A percentile compares a stretch with the other conserved stretches of the same genome.
Conservation (phyloP, 306 rosid species). For the Rosa persica region DNA sequence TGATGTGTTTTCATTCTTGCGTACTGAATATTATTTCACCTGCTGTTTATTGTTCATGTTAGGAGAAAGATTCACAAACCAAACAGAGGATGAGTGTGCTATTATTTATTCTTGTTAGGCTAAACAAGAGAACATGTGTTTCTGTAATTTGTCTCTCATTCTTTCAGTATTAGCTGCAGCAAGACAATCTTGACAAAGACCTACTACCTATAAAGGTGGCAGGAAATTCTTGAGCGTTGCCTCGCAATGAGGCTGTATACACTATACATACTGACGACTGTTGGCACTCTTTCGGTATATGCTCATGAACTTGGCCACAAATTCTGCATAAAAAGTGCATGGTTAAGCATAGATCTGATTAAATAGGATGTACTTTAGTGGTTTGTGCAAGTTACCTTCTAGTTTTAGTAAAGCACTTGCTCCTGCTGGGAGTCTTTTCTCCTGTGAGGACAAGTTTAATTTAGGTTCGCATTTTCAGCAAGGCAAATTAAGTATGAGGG, state of each 20-base stretch:
- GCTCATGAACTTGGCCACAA: conserved; percentile 89
- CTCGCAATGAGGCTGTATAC: not conserved
- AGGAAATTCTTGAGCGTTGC: not conserved
- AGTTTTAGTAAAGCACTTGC: conserved; percentile 74
- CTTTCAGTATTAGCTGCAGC: conserved; percentile 10
- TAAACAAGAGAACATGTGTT: not conserved
- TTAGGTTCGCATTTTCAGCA: conserved; percentile 20
- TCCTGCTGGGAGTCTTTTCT: conserved; percentile 79
- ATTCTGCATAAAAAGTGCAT: conserved; percentile 54
- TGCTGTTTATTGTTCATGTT: not conserved
- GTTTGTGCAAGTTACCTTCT: conserved; percentile 52
- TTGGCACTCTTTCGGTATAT: conserved; percentile 57
- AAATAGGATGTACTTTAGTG: not conserved
- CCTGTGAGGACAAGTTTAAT: conserved; percentile 38
- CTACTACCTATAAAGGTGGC: not conserved
- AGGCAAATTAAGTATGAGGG: not conserved
- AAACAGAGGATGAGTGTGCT: not conserved
- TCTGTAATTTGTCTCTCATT: not conserved
- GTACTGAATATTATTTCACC: not conserved
- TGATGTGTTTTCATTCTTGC: not conserved
- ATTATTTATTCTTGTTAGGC: not conserved
- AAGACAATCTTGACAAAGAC: not conserved
- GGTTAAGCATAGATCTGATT: not conserved
- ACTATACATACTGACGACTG: conserved; percentile 41
- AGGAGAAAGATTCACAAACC: not conserved